phyloP scores from a whole-genome alignment of 148 eudicot species.

The Persicaria tinctoria region DNA sequence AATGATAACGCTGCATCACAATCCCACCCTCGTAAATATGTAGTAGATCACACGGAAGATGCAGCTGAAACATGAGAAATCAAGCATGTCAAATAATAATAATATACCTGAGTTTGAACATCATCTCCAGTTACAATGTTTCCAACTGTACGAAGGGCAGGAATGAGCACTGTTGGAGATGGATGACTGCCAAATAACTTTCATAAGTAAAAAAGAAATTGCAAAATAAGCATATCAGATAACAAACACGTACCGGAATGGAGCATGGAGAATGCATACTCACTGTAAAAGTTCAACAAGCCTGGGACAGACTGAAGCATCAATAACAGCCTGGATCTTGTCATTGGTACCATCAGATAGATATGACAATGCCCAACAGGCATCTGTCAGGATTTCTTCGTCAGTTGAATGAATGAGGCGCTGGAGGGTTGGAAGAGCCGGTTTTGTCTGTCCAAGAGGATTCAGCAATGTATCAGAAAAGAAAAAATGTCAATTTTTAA shows the following conservation, averaged over 20 bases:
- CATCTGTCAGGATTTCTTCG: constrained; percentile 81
- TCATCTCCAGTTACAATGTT: constrained; percentile 87
- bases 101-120: constrained; percentile 64
- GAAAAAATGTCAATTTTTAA: neutral
- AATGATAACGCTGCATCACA: too few species aligned
- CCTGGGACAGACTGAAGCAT: constrained; percentile 66
- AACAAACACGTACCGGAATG: neutral
- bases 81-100: too few species aligned
- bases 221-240: constrained; percentile 7
- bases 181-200: constrained; percentile 40
- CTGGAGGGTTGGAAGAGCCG: constrained; percentile 75
- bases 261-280: constrained; percentile 24
- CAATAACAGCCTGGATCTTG: constrained; percentile 85
- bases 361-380: constrained; percentile 92
- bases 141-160: constrained; percentile 78
- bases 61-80: too few species aligned
- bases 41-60: too few species aligned
- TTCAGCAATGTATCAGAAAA: neutral
- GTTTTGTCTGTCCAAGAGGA: constrained; percentile 37
- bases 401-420: constrained; percentile 72
- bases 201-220: neutral
- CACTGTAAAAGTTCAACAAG: constrained; percentile 61
- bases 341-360: constrained; percentile 83
- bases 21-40: too few species aligned
- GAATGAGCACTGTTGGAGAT: constrained; percentile 69